Base-by-base conservation (phyloP, 805 yeast genomes). In the Myxozyma neglecta region DNA sequence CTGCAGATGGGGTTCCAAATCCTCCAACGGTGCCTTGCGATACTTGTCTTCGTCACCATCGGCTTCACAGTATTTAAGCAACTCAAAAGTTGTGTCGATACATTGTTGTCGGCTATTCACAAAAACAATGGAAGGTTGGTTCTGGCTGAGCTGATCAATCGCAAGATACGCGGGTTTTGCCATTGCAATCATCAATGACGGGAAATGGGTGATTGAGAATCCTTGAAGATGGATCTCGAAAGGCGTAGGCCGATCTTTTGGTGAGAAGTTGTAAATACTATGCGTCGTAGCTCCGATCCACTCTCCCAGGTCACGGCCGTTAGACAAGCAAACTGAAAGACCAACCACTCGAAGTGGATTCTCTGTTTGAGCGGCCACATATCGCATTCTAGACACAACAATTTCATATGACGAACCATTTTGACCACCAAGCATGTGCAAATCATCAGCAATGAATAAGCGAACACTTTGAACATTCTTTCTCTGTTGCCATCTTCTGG, bases 401-500 rank as follows among this genome's bases (percentile, higher is more conserved):
- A 80, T 77, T 72, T 94, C 99, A 70, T 91, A 91, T 0, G 76
- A 71, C 1, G 84, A 74, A 0, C 96, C 96, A 14, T 70, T 71
- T 4, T 66, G 52, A 0, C 87, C 87, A 1, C 91, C 90, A 18
- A 92, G 72, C 37, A 74, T 69, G 68, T 93, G 97, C 16, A 83
- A 74, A 70, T 90, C 90, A 72, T 90, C 97, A 43, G 83, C 84
- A 54, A 94, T 81, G 1, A 90, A 70, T 37, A 90, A 72, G 50
- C 85, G 90, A 36, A 93, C 82, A 0, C 82, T 71, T 62, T 87
- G 90, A 5, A 93, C 77, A 65, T 65, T 84, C 66, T 83, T 84
- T 59, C 96, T 79, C 65, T 85, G 88, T 67, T 86, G 86, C 98
- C 98, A 92, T 51, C 91, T 79, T 63, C 93, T 82, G 0, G 96